A percentile compares a stretch with the other conserved stretches of the same genome.
Evolutionary conservation across 2,329 filamentous ascomycete species (phyloP).

Genomic region (Aspergillus thermomutatus): DNA sequence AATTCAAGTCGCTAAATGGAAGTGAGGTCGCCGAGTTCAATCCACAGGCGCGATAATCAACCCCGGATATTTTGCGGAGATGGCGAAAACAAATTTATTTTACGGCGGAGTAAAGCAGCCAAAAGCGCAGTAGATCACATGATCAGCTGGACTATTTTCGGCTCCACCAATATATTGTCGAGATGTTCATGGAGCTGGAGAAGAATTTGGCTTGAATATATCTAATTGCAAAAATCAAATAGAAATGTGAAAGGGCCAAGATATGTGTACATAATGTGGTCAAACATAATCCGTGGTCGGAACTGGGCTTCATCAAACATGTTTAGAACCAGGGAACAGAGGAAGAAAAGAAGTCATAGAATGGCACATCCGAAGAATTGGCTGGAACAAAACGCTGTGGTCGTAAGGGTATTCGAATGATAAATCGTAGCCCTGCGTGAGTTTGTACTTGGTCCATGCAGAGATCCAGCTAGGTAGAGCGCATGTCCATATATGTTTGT

Average conservation of each 20-base stretch:
- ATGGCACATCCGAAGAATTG: slow-evolving; percentile 8
- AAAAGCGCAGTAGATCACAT: slow-evolving; percentile 19
- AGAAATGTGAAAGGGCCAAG: neutral
- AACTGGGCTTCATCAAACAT: neutral
- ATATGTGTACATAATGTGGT: neutral
- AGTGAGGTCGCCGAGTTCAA: neutral
- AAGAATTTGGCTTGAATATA: neutral
- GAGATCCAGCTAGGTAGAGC: slow-evolving; percentile 9
- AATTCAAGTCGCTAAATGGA: neutral
- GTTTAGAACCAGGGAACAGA: neutral
- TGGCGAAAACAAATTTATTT: slow-evolving; percentile 33
- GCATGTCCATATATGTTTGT: slow-evolving; percentile 13
- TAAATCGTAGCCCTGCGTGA: slow-evolving; percentile 33
- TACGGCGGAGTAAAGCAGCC: slow-evolving; percentile 18
- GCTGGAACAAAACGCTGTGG: slow-evolving; percentile 24
- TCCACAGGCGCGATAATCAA: neutral
- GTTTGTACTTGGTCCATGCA: slow-evolving; percentile 23
- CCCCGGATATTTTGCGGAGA: slow-evolving; percentile 31
- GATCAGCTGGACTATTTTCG: slow-evolving; percentile 6
- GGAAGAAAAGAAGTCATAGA: neutral
- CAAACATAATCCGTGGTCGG: neutral
- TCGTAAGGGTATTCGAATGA: slow-evolving; percentile 25
- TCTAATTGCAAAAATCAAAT: neutral
- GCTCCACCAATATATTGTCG: neutral
- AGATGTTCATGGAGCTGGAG: neutral